Evolutionary conservation across 139 green algal genomes (phyloP).

Genomic region (Chlorella vulgaris): DNA sequence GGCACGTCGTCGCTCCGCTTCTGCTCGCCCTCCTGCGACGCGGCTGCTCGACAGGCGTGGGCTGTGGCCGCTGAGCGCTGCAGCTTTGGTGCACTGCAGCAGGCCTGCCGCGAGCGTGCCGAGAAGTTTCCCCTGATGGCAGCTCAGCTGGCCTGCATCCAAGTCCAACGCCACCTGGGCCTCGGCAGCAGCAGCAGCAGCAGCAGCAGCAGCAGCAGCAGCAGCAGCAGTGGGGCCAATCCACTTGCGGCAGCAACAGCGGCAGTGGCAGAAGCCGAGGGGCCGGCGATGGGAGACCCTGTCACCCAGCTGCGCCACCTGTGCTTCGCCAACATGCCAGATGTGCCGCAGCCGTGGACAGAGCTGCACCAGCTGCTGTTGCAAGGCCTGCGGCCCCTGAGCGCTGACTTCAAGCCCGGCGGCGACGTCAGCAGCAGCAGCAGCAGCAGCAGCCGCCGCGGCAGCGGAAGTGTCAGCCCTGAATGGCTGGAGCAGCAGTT

Average conservation of each 20-base stretch:
- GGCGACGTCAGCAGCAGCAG: too few relatives aligned
- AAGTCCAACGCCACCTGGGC: background rate
- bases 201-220: background rate
- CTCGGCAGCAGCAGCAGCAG: background rate
- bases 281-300: background rate
- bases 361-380: conserved; percentile 46
- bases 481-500: too few relatives aligned
- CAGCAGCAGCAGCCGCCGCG: too few relatives aligned
- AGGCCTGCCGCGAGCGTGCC: conserved; percentile 3
- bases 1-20: background rate
- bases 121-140: conserved; percentile 55
- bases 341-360: conserved; percentile 48
- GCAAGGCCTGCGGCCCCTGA: conserved; percentile 27
- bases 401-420: background rate
- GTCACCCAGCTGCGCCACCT: conserved; percentile 46
- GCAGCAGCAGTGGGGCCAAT: background rate
- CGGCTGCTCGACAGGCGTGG: background rate
- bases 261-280: background rate
- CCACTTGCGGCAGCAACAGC: conserved; percentile 15
- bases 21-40: background rate
- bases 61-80: background rate
- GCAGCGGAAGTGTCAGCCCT: too few relatives aligned
- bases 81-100: conserved; percentile 22
- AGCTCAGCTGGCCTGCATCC: conserved; percentile 43
- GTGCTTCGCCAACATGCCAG: conserved; percentile 56